phyloP scores from a whole-genome alignment of 805 yeast species.

The Metschnikowia lachancei region DNA sequence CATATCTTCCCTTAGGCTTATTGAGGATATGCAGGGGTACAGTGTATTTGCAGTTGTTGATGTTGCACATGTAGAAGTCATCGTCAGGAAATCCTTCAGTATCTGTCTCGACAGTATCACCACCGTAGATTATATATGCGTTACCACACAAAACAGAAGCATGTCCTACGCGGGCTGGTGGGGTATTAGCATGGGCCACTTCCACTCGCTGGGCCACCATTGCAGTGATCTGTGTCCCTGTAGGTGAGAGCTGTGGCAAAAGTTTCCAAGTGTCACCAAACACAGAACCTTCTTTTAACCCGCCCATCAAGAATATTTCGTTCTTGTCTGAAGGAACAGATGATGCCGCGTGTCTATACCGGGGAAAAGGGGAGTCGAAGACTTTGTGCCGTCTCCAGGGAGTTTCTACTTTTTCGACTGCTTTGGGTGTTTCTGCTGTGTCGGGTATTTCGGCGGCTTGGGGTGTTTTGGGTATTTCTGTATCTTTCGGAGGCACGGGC shows the following conservation, averaged over 20 bases:
- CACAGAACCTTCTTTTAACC: conserved; percentile 86
- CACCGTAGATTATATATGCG: conserved; percentile 93
- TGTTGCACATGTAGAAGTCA: conserved; percentile 80
- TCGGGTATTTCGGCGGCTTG: too few species aligned
- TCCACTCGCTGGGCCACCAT: conserved; percentile 34
- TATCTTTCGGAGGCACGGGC: too few species aligned
- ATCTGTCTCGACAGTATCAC: conserved; percentile 86
- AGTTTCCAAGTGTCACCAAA: conserved; percentile 95
- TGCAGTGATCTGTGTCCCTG: conserved; percentile 22
- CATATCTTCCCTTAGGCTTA: conserved; percentile 90
- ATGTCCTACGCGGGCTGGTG: conserved; percentile 97
- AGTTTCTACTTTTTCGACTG: too few species aligned
- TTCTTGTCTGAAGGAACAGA: conserved; percentile 68
- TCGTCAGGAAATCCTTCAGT: conserved; percentile 79
- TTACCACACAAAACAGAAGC: conserved; percentile 89
- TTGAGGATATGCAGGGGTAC: conserved; percentile 43
- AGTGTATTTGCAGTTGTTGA: conserved; percentile 43
- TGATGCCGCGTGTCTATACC: conserved; percentile 87
- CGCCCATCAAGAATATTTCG: conserved; percentile 89
- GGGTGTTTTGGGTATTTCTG: too few species aligned
- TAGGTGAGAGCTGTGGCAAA: conserved; percentile 42
- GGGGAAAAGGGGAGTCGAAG: conserved; percentile 82
- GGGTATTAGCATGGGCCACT: conserved; percentile 68
- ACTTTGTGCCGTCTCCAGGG: conserved; percentile 72
- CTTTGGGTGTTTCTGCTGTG: too few species aligned